Evolutionary conservation across 1,284 basidiomycete species (phyloP), one percentile per base, ranked within the genome.

Genomic region (Apiotrichum veenhuisii): DNA sequence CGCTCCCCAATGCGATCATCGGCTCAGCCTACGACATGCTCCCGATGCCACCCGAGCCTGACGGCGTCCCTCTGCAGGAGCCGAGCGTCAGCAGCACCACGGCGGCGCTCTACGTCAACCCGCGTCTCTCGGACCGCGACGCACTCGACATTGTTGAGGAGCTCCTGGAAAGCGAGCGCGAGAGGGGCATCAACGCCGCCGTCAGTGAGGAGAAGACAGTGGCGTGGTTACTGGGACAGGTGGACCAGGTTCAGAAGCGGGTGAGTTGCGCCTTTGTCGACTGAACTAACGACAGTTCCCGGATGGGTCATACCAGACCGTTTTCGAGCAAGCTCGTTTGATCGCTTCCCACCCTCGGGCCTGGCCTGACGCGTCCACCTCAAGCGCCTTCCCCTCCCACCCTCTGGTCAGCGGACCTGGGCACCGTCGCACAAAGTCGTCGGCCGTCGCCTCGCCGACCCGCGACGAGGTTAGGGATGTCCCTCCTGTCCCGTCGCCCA

Each of bases 1-100:
- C 69, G 0, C 54, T 74, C 7, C 69, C 70, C 1, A 27, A 53
- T 5, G 26, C 50, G 4, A 57, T 72, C 11, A 59, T 59, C 22
- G 72, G 73, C 23, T 63, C 69, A 20, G 72, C 51, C 38, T 55
- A 68, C 18, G 69, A 73, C 49, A 65, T 72, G 37, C 51, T 75
- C 12, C 69, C 70, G 7, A 65, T 68, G 4, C 72, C 69, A 0
- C 73, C 73, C n/a, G 72, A 73, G 54, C 66, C 69, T 1, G 71
- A 74, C 45, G 62, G 68, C 17, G 63, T 72, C 1, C 64, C 71
- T 0, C 67, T 73, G 45, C 57, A 67, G 12, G 70, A 73, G 43
- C 74, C 75, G 20, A 72, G 70, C 0, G 70, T 76, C 8, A 67
- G 70, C 41, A 71, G 68, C n/a, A 73, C 71, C 26, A 76, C 74